Evolutionary conservation across 2,329 filamentous ascomycete species (phyloP).

Genomic region (Ceratocystis diversiconidia): DNA sequence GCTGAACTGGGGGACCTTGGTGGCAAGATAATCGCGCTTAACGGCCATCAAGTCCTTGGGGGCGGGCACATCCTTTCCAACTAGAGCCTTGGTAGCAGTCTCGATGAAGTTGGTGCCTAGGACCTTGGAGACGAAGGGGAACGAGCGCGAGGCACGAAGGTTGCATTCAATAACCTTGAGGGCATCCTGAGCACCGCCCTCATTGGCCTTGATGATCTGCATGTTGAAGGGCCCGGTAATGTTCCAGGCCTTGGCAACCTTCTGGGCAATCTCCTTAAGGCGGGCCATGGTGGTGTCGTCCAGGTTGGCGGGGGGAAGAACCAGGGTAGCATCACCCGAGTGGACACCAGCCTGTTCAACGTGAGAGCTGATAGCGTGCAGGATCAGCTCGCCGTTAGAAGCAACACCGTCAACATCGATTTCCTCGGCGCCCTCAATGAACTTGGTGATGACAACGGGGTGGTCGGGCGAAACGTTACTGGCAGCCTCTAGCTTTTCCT

Average conservation of each 20-base stretch:
- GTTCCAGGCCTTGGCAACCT: conserved; percentile 91
- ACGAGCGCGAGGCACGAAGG: conserved; percentile 88
- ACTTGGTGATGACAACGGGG: conserved; percentile 95
- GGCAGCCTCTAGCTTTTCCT: conserved; percentile 87
- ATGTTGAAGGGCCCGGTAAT: conserved; percentile 99
- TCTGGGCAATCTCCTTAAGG: conserved; percentile 87
- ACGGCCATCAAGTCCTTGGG: conserved; percentile 76
- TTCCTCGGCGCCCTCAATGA: conserved; percentile 91
- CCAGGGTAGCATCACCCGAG: conserved; percentile 89
- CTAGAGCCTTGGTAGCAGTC: conserved; percentile 80
- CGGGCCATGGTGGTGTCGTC: conserved; percentile 66
- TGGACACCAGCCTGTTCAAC: conserved; percentile 95
- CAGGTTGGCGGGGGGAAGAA: conserved; percentile 73
- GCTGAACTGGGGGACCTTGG: conserved; percentile 97
- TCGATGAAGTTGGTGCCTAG: conserved; percentile 95
- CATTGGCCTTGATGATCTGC: conserved; percentile 93
- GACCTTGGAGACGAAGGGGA: conserved; percentile 97
- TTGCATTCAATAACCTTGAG: conserved; percentile 99
- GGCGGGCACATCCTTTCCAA: conserved; percentile 70
- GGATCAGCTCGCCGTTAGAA: conserved; percentile 66
- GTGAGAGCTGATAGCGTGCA: conserved; percentile 91
- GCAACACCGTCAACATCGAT: conserved; percentile 94
- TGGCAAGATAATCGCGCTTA: conserved; percentile 84
- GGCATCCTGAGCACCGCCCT: conserved; percentile 52
- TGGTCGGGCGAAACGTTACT: conserved; percentile 87